Conservation (phyloP, 1,139 yeast species). For the Zygosaccharomyces sapae region DNA sequence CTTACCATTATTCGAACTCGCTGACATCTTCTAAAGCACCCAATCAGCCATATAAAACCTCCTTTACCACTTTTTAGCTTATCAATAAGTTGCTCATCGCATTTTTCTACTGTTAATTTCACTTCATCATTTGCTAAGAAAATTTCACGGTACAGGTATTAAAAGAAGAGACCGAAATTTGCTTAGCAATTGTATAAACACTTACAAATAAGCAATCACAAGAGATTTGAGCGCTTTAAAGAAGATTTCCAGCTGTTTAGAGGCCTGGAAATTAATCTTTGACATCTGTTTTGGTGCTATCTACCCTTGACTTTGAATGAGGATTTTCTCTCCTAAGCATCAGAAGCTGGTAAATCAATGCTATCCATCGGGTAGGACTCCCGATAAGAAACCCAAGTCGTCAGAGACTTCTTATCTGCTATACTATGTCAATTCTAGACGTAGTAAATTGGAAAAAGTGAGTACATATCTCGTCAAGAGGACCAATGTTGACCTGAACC, state of each 20-base stretch:
- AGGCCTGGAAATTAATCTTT: background rate
- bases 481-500: conserved; percentile 58
- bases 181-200: background rate
- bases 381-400: conserved; percentile 85
- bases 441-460: conserved; percentile 85
- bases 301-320: conserved; percentile 7
- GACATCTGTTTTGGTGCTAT: background rate
- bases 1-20: conserved; percentile 69
- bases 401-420: conserved; percentile 84
- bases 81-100: background rate
- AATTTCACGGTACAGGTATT: conserved; percentile 2
- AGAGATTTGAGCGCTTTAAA: background rate
- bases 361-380: conserved; percentile 83
- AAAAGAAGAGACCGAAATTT: background rate
- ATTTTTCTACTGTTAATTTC: background rate
- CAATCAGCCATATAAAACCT: background rate
- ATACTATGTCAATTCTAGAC: conserved; percentile 87
- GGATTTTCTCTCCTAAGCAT: conserved; percentile 67
- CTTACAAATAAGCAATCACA: background rate
- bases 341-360: conserved; percentile 86
- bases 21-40: conserved; percentile 26
- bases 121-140: background rate
- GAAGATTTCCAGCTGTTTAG: background rate
- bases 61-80: background rate
- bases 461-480: conserved; percentile 63